phyloP scores from a whole-genome alignment of 257 asterid species.

The Solanum verrucosum region DNA sequence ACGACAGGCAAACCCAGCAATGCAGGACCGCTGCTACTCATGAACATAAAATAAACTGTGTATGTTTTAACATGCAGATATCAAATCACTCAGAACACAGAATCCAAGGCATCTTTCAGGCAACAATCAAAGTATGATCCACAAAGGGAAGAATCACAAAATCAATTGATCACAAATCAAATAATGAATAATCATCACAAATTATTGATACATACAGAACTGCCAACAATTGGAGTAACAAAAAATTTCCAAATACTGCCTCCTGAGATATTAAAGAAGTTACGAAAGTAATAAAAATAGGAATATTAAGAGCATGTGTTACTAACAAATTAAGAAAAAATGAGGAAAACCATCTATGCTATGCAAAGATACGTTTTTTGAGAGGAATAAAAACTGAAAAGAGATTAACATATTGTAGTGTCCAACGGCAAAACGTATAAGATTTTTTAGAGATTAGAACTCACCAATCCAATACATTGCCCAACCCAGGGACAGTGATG shows the following conservation, averaged over 20 bases:
- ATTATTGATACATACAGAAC: not conserved
- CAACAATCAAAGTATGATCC: not conserved
- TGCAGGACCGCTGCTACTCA: not conserved
- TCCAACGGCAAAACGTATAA: not conserved
- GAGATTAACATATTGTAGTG: not conserved
- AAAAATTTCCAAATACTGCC: not conserved
- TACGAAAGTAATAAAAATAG: not conserved
- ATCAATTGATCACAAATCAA: not conserved
- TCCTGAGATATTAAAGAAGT: not conserved
- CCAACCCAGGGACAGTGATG: conserved; percentile 99
- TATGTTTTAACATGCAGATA: not conserved
- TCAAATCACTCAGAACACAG: not conserved
- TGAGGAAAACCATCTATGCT: not conserved
- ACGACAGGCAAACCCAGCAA: not conserved
- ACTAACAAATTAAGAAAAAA: not conserved
- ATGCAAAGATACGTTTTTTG: not conserved
- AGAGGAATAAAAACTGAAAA: not conserved
- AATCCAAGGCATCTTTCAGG: not conserved
- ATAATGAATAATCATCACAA: not conserved
- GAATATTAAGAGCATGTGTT: not conserved
- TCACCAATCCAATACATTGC: conserved; percentile 87
- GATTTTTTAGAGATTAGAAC: conserved; percentile 12
- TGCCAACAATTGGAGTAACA: not conserved
- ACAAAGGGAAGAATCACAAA: not conserved
- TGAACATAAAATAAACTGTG: not conserved